Evolutionary conservation across 2,329 filamentous ascomycete species (phyloP).

Genomic region (Alternaria triticina): DNA sequence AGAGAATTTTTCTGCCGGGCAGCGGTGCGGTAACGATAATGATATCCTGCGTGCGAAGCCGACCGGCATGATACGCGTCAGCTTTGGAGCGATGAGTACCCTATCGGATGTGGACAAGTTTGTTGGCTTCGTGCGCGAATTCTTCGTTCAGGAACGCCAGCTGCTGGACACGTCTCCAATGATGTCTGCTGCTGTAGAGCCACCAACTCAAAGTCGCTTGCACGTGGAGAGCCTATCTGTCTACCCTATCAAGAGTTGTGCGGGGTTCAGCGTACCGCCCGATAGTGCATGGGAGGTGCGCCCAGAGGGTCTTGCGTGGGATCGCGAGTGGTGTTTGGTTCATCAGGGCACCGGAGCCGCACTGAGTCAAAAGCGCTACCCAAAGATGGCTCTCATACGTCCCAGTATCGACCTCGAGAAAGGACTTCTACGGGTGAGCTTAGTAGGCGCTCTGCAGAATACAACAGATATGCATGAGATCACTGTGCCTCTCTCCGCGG

Average conservation of each 20-base stretch:
- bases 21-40: constrained; percentile 82
- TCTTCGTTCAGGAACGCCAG: constrained; percentile 48
- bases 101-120: constrained; percentile 75
- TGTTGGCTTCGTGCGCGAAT: constrained; percentile 67
- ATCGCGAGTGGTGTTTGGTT: constrained; percentile 94
- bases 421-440: constrained; percentile 69
- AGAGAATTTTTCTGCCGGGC: constrained; percentile 82
- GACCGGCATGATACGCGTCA: constrained; percentile 84
- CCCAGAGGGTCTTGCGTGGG: constrained; percentile 87
- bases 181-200: constrained; percentile 24
- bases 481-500: constrained; percentile 67
- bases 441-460: constrained; percentile 49
- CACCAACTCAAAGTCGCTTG: constrained; percentile 40
- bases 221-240: constrained; percentile 62
- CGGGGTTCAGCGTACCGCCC: constrained; percentile 73
- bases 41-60: constrained; percentile 85
- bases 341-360: constrained; percentile 84
- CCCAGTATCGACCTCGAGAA: constrained; percentile 74
- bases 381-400: constrained; percentile 82
- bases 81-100: constrained; percentile 89
- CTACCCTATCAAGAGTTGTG: constrained; percentile 95
- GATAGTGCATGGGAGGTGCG: constrained; percentile 75
- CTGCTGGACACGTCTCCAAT: constrained; percentile 25
- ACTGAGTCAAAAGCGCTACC: constrained; percentile 86
- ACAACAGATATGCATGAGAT: constrained; percentile 44